Conservation (phyloP, 2,329 filamentous ascomycete species). For the Claviceps sp. region DNA sequence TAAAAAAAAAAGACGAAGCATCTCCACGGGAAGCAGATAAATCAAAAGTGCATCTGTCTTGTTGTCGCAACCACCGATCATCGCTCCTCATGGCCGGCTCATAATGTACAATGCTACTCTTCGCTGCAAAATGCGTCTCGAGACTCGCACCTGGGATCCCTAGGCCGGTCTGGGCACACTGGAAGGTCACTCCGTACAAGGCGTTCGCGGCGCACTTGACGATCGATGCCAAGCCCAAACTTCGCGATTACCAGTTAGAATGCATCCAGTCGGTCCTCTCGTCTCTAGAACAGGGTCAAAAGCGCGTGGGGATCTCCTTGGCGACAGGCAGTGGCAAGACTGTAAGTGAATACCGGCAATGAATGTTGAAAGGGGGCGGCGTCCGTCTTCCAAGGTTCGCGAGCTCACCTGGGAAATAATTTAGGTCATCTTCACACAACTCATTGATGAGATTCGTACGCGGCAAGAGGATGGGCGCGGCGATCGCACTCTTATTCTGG, state of each 20-base stretch:
- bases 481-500: slow-evolving; percentile 77
- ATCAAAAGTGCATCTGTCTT: too few relatives aligned
- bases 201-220: slow-evolving; percentile 12
- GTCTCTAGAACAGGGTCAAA: slow-evolving; percentile 57
- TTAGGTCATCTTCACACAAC: slow-evolving; percentile 87
- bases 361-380: not conserved
- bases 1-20: too few relatives aligned
- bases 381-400: not conserved
- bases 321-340: slow-evolving; percentile 87
- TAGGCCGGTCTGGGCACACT: not conserved
- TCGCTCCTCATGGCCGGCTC: slow-evolving; percentile 2
- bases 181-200: slow-evolving; percentile 8
- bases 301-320: slow-evolving; percentile 69
- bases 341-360: slow-evolving; percentile 28
- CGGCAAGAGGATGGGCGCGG: slow-evolving; percentile 27
- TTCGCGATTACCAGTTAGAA: slow-evolving; percentile 82
- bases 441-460: slow-evolving; percentile 64
- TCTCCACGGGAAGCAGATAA: too few relatives aligned
- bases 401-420: not conserved
- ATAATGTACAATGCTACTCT: slow-evolving; percentile 26
- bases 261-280: slow-evolving; percentile 71
- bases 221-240: slow-evolving; percentile 31
- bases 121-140: slow-evolving; percentile 15
- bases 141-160: slow-evolving; percentile 9
- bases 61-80: not conserved